These are phyloP conservation scores for Dioscorea dumetorum DNA, from an alignment of 106 monocot genomes.

Conservation along the genomic window DNA sequence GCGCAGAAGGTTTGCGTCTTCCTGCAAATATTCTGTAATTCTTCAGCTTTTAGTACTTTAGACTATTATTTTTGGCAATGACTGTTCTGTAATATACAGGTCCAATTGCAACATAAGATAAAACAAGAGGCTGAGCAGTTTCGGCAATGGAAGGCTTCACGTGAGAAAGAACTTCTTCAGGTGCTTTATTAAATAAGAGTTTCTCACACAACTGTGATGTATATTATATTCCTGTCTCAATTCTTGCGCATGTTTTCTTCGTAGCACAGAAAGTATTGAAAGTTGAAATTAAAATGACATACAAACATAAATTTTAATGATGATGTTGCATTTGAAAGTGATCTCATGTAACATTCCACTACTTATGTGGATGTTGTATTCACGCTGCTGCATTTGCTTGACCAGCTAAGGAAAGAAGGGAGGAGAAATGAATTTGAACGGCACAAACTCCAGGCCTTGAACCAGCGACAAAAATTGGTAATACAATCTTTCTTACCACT, in stretches of 20 bases:
- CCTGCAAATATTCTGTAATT: not conserved
- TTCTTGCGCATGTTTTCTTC: too few species aligned
- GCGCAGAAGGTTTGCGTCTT: slow-evolving; percentile 66
- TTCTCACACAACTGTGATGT: too few species aligned
- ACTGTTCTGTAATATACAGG: slow-evolving; percentile 25
- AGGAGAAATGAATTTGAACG: slow-evolving; percentile 93
- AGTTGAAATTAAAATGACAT: too few species aligned
- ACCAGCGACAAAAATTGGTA: slow-evolving; percentile 96
- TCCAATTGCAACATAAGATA: slow-evolving; percentile 96
- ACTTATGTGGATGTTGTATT: not conserved
- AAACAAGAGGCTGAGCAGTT: slow-evolving; percentile 97
- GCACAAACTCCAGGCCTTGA: slow-evolving; percentile 91
- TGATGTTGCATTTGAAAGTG: too few species aligned
- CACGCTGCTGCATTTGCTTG: slow-evolving; percentile 10
- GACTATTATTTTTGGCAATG: not conserved
- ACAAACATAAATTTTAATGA: too few species aligned
- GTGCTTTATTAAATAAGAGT: slow-evolving; percentile 17
- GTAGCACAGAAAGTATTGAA: too few species aligned
- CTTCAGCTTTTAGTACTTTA: not conserved
- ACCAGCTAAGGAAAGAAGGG: slow-evolving; percentile 86
- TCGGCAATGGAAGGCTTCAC: slow-evolving; percentile 92
- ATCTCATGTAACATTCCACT: too few species aligned
- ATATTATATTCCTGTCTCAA: too few species aligned
- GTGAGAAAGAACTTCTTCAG: slow-evolving; percentile 95
- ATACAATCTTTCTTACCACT: too few species aligned